A percentile compares a stretch with the other conserved stretches of the same genome.
phyloP scores from a whole-genome alignment of 106 monocot species.

The Dendrobium nobile region DNA sequence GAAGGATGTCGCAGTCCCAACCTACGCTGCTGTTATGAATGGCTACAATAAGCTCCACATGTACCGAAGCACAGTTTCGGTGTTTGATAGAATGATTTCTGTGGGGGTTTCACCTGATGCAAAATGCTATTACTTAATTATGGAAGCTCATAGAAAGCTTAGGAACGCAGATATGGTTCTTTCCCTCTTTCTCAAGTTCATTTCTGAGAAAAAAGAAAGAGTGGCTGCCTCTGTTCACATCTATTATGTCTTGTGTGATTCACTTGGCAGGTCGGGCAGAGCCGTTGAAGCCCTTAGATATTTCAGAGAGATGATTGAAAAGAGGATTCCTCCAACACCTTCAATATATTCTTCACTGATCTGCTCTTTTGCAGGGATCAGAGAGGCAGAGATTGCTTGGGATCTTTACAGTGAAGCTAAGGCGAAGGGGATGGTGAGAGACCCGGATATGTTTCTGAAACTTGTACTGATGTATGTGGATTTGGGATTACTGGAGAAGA shows the following conservation, averaged over 20 bases:
- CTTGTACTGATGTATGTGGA: constrained; percentile 70
- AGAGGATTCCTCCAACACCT: constrained; percentile 27
- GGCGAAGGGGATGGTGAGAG: constrained; percentile 36
- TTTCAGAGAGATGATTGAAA: constrained; percentile 53
- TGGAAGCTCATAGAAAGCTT: constrained; percentile 49
- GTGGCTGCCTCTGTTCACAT: constrained; percentile 14
- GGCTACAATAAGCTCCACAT: constrained; percentile 92
- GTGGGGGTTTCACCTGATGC: constrained; percentile 18
- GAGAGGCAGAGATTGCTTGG: constrained; percentile 54
- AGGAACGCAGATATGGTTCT: constrained; percentile 40
- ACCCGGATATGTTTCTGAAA: constrained; percentile 52
- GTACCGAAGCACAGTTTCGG: constrained; percentile 51
- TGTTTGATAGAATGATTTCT: constrained; percentile 29
- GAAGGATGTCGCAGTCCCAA: constrained; percentile 13
- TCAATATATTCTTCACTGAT: constrained; percentile 58
- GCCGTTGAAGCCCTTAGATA: constrained; percentile 56
- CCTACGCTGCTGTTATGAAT: constrained; percentile 46
- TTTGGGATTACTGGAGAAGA: constrained; percentile 41
- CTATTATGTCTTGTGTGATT: constrained; percentile 59
- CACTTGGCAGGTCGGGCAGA: constrained; percentile 47
- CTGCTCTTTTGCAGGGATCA: constrained; percentile 54
- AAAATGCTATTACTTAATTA: constrained; percentile 30
- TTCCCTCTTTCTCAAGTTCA: constrained; percentile 37
- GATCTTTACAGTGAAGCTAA: constrained; percentile 59
- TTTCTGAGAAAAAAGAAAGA: constrained; percentile 14